Evolutionary conservation across 139 green algal species (phyloP), one percentile per base, ranked within the genome.

Genomic region (Chlorella sp.): DNA sequence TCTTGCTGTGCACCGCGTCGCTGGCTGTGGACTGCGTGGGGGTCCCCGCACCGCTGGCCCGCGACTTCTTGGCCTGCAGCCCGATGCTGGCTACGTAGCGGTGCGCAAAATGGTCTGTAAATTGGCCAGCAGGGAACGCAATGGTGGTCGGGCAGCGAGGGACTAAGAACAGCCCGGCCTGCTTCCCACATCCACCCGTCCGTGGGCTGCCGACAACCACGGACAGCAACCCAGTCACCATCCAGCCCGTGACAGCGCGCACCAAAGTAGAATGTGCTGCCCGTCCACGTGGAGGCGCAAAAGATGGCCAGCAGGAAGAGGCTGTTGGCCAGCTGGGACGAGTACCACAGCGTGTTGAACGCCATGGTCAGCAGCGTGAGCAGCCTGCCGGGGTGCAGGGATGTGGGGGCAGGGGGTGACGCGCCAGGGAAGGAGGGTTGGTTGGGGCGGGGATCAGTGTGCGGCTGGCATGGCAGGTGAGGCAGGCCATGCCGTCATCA

Each of bases 291-390:
- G 24, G 86, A 90, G 0, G 84, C 64, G 2, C 75, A 38, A 38
- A 82, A 85, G 20, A 90, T 72, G 44, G 54, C 60, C 5, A 88
- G 28, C 44, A 92, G 65, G 81, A 92, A 90, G 32, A 60, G 19
- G 5, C 82, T 88, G 84, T 85, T 86, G 28, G 83, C 84, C 11
- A 36, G 34, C 51, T 88, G 86, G 75, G 36, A 77, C 36, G 38
- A 64, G 86, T 86, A 93, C 85, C 88, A 93, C 9, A 93, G 38
- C 36, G 82, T 77, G 87, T 70, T 85, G 3, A 91, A 44, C 46
- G 73, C 44, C 62, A 92, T 87, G 4, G 86, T 86, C 6, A 70
- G 20, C 9, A 75, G 54, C 1, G 84, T 89, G 13, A 91, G 85
- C 28, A 75, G 38, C 44, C 74, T 80, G 74, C 74, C 32, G 48